Percentiles rank a stretch among this genome's conserved stretches.
Evolutionary conservation across 2,329 filamentous ascomycete species (phyloP).

Genomic region (Colletotrichum navitas): DNA sequence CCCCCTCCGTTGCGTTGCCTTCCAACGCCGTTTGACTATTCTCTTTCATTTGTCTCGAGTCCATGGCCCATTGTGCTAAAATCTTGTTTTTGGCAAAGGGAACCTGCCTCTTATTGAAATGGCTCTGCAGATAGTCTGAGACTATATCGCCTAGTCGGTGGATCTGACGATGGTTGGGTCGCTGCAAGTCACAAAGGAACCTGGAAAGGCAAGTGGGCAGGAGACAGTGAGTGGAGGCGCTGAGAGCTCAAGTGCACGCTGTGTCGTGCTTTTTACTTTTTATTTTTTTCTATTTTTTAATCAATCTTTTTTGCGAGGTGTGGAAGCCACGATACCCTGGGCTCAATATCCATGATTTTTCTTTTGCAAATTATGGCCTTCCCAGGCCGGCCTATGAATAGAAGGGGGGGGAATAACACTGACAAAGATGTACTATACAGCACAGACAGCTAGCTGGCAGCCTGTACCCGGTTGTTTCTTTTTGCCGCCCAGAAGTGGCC

Average conservation of each 20-base stretch:
- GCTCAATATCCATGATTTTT: not conserved
- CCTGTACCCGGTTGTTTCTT: not conserved
- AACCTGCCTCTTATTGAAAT: slow-evolving; percentile 32
- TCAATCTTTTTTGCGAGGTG: not conserved
- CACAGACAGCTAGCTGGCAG: not conserved
- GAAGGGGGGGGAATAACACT: not conserved
- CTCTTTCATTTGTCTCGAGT: slow-evolving; percentile 29
- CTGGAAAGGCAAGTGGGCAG: slow-evolving; percentile 15
- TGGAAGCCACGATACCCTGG: slow-evolving; percentile 9
- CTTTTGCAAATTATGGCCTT: not conserved
- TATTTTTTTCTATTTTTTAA: no score
- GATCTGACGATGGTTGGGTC: slow-evolving; percentile 27
- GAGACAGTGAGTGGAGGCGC: slow-evolving; percentile 14
- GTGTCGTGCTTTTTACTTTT: slow-evolving; percentile 5
- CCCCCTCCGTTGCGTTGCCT: not conserved
- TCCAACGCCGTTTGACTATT: slow-evolving; percentile 24
- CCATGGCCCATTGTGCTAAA: slow-evolving; percentile 1
- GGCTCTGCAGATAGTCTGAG: slow-evolving; percentile 33
- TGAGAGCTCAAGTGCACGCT: slow-evolving; percentile 24
- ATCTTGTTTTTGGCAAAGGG: slow-evolving; percentile 25
- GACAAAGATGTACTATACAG: not conserved
- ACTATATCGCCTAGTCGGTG: slow-evolving; percentile 18
- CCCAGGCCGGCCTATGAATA: not conserved
- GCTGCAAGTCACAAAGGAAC: slow-evolving; percentile 17
- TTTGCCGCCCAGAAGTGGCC: not conserved